A percentile compares a stretch with the other conserved stretches of the same genome.
Evolutionary conservation across 805 yeast species (phyloP).

Genomic region (Kazachstania kunashirensis): DNA sequence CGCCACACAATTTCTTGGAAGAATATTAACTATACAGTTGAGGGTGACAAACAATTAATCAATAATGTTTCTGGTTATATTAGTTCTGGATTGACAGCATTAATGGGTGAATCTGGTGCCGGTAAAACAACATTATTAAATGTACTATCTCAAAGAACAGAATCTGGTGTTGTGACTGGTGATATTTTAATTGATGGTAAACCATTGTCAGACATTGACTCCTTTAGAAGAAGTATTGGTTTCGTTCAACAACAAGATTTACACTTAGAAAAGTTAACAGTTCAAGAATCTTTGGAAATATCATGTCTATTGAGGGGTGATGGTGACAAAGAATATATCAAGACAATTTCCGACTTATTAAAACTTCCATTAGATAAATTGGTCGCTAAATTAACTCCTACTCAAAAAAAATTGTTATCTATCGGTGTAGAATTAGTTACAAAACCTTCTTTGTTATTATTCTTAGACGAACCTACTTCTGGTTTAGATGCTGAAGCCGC

Average conservation of each 20-base stretch:
- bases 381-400: conserved; percentile 47
- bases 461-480: conserved; percentile 54
- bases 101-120: conserved; percentile 62
- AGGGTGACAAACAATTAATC: conserved; percentile 28
- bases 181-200: conserved; percentile 48
- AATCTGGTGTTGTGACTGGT: conserved; percentile 49
- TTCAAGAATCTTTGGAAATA: conserved; percentile 43
- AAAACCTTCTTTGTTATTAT: conserved; percentile 43
- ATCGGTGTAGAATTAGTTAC: conserved; percentile 50
- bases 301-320: conserved; percentile 42
- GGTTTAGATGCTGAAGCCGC: conserved; percentile 53
- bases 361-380: conserved; percentile 35
- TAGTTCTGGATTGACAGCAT: conserved; percentile 53
- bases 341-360: conserved; percentile 33
- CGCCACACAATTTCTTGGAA: conserved; percentile 53
- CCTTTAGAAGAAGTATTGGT: conserved; percentile 48
- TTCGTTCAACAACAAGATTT: conserved; percentile 55
- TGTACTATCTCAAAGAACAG: conserved; percentile 42
- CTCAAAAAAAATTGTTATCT: conserved; percentile 44
- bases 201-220: conserved; percentile 31
- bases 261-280: conserved; percentile 42
- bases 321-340: conserved; percentile 23
- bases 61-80: conserved; percentile 53
- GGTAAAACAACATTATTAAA: conserved; percentile 54
- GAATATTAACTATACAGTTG: conserved; percentile 46